Conservation (phyloP, 495 filamentous ascomycete genomes). For the Penicillium crystallinum region DNA sequence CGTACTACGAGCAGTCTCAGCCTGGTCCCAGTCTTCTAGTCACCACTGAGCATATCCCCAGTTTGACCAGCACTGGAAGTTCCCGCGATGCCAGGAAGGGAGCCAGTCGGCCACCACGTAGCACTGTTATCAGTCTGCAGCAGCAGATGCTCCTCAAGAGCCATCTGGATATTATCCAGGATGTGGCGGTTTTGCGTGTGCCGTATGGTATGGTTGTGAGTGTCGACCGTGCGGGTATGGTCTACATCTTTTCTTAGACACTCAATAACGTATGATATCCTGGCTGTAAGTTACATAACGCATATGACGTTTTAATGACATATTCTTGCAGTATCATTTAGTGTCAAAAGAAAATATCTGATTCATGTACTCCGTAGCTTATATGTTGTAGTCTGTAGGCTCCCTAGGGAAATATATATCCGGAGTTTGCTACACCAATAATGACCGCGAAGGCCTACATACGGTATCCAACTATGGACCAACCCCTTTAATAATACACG, state of each 20-base stretch:
- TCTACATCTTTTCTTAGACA: conserved; percentile 77
- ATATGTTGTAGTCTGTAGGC: no score
- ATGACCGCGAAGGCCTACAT: no score
- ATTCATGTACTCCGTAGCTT: no score
- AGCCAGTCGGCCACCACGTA: conserved; percentile 55
- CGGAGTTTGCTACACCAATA: no score
- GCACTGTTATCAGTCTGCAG: conserved; percentile 82
- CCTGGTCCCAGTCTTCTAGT: conserved; percentile 63
- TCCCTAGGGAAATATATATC: no score
- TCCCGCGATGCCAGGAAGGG: conserved; percentile 33
- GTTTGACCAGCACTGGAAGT: conserved; percentile 29
- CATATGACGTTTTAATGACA: not conserved
- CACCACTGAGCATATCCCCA: conserved; percentile 63
- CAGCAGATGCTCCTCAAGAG: conserved; percentile 80
- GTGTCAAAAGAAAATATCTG: no score
- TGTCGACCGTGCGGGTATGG: conserved; percentile 84
- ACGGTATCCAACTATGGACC: no score
- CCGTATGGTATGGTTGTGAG: conserved; percentile 92
- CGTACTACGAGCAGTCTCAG: conserved; percentile 66
- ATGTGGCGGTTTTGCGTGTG: conserved; percentile 79
- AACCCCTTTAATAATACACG: no score
- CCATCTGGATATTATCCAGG: conserved; percentile 83
- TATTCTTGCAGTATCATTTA: not conserved
- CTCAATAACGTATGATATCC: not conserved
- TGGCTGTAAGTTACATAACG: not conserved